Conservation (phyloP, 352 stramenopile genomes). For the Aphanomyces stellatus region DNA sequence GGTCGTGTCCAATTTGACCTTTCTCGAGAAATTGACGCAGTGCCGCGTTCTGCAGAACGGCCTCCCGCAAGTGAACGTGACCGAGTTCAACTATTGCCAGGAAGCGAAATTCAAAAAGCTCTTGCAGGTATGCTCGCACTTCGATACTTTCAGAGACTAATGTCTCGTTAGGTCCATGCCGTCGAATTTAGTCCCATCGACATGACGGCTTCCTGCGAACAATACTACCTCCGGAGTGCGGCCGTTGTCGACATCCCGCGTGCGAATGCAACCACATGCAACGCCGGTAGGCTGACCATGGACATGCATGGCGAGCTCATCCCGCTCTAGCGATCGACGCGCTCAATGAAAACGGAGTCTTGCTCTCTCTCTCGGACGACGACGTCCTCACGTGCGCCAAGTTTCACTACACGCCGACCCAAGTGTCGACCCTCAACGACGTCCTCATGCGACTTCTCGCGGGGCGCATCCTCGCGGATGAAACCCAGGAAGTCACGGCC, state of each 20-base stretch:
- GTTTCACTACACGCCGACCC: conserved; percentile 1
- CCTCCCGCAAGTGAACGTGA: conserved; percentile 1
- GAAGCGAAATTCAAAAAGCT: conserved; percentile 19
- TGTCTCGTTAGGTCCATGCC: neutral
- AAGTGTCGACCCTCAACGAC: conserved; percentile 9
- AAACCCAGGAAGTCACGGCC: conserved; percentile 9
- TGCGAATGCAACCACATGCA: neutral
- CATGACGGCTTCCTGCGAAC: conserved; percentile 15
- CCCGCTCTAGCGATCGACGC: neutral
- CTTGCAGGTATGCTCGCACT: conserved; percentile 6
- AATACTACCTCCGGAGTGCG: conserved; percentile 8
- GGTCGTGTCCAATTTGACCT: conserved; percentile 10
- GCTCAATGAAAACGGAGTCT: conserved; percentile 3
- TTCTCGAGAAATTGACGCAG: conserved; percentile 9
- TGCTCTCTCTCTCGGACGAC: conserved; percentile 2
- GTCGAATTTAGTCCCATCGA: conserved; percentile 17
- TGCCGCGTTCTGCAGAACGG: conserved; percentile 7
- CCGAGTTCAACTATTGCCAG: conserved; percentile 13
- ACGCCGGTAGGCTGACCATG: neutral
- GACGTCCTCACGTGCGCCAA: neutral
- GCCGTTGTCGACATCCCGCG: neutral
- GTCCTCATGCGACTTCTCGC: conserved; percentile 18
- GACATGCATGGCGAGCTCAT: too few relatives aligned
- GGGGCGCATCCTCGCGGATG: conserved; percentile 15
- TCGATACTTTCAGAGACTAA: neutral